Evolutionary conservation across 257 asterid species (phyloP).

Genomic region (Solanum gracilifrons): DNA sequence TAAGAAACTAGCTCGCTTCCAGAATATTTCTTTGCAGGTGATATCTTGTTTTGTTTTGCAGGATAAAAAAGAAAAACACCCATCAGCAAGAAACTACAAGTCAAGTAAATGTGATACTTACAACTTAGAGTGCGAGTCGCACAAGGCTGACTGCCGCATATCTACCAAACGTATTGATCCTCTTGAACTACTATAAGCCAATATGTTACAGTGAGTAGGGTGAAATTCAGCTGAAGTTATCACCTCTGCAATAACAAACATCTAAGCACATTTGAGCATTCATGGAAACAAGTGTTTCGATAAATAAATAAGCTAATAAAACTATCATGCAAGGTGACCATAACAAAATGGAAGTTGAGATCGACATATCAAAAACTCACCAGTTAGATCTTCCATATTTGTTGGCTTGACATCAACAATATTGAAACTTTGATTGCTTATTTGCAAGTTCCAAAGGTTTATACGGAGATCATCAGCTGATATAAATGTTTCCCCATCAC

Average conservation of each 20-base stretch:
- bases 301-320: background rate
- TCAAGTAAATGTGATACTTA: conserved; percentile 21
- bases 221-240: conserved; percentile 90
- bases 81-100: background rate
- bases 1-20: background rate
- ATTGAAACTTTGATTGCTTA: conserved; percentile 83
- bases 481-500: conserved; percentile 91
- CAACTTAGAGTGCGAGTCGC: conserved; percentile 81
- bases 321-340: background rate
- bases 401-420: conserved; percentile 86
- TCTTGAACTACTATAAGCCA: conserved; percentile 85
- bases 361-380: conserved; percentile 14
- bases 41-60: background rate
- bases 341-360: background rate
- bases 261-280: background rate
- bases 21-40: background rate
- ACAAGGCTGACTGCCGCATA: conserved; percentile 83
- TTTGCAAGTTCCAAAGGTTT: conserved; percentile 88
- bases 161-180: conserved; percentile 88
- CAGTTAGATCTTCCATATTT: conserved; percentile 90
- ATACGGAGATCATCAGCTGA: conserved; percentile 86
- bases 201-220: conserved; percentile 78
- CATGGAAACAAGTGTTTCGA: background rate
- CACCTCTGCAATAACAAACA: conserved; percentile 57
- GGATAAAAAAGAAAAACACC: background rate